phyloP scores from a whole-genome alignment of 768 basidiomycete genomes.

The Asterophora lycoperdoides region DNA sequence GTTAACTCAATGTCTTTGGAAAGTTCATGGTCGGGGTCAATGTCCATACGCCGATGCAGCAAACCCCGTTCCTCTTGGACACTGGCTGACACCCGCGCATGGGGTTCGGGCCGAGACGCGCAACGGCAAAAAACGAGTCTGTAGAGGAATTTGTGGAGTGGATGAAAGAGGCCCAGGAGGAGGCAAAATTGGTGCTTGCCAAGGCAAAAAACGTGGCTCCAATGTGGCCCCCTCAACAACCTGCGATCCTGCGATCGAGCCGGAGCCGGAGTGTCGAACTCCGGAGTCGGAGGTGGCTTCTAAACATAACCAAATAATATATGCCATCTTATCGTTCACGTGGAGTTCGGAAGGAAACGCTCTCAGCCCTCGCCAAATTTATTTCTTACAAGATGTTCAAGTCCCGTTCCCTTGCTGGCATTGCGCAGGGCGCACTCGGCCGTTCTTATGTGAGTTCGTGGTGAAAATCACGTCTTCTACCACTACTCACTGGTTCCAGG shows the following conservation, averaged over 20 bases:
- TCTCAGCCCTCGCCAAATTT: conserved; percentile 8
- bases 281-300: not conserved
- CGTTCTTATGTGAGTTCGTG: conserved; percentile 41
- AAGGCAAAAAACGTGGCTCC: no score
- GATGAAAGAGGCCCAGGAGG: no score
- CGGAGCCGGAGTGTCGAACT: not conserved
- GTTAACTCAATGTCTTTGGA: not conserved
- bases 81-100: no score
- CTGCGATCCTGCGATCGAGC: no score
- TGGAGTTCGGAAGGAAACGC: conserved; percentile 20
- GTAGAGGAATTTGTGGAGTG: no score
- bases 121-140: no score
- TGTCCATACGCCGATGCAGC: no score
- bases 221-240: no score
- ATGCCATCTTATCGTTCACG: conserved; percentile 16
- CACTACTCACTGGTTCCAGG: conserved; percentile 16
- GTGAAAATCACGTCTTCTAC: not conserved
- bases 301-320: not conserved
- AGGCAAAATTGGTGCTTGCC: no score
- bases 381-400: conserved; percentile 46
- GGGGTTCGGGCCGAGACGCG: no score
- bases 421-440: conserved; percentile 49
- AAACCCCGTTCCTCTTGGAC: no score
- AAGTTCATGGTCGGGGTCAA: not conserved
- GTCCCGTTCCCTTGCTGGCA: conserved; percentile 50